These are phyloP conservation scores for Raphanus hybrid DNA, from an alignment of 441 rosid genomes.

Conservation along the genomic window DNA sequence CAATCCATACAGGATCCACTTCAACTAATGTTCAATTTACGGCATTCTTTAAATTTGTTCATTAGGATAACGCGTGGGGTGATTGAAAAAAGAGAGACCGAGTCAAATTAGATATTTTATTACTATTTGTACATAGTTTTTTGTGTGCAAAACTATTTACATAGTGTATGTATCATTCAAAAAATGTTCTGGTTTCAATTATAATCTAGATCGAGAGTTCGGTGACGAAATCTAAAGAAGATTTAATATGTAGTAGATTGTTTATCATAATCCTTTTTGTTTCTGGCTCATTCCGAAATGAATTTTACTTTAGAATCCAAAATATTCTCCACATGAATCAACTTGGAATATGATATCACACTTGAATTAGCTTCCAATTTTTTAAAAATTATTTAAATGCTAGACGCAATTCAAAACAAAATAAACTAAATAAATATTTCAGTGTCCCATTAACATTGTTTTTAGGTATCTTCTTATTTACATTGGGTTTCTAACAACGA, in stretches of 20 bases:
- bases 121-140: background rate
- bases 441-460: background rate
- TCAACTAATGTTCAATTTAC: slow-evolving; percentile 34
- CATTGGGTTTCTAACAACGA: background rate
- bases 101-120: slow-evolving; percentile 5
- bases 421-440: no score
- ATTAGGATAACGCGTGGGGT: slow-evolving; percentile 21
- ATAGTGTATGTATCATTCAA: background rate
- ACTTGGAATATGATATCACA: no score
- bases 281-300: no score
- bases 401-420: no score
- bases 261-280: no score
- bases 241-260: no score
- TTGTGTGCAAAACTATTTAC: background rate
- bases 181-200: background rate
- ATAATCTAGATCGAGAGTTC: background rate
- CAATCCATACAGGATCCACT: slow-evolving; percentile 1
- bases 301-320: no score
- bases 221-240: slow-evolving; percentile 4
- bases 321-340: no score
- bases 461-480: no score
- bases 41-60: background rate
- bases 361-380: no score
- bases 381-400: no score
- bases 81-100: background rate